Evolutionary conservation across 352 stramenopile genomes (phyloP), one percentile per base, ranked within the genome.

Genomic region (Pythium guiyangense): DNA sequence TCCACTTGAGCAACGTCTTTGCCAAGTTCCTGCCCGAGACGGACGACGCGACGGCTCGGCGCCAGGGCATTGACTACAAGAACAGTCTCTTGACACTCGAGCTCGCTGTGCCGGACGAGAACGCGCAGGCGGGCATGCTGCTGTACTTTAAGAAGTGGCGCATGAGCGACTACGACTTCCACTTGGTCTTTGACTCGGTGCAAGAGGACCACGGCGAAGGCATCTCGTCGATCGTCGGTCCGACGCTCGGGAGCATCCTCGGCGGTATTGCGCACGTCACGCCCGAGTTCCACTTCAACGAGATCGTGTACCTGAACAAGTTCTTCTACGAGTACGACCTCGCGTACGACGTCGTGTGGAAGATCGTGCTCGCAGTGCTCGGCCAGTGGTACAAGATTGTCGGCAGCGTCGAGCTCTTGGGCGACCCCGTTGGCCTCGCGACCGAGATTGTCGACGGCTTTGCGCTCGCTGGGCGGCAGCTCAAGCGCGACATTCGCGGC

Each of bases 351-450:
- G 83, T 94, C 15, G 59, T 93, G 8, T 71, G 74, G 47, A 77
- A 85, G 55, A 84, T 92, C 52, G 80, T 94, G 15, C 67, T 81
- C 53, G 79, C 73, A 5, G 81, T 93, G 8, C 61, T 95, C 26
- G 71, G 82, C 0, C 86, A 95, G 60, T 95, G 86, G 86, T 95
- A 95, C 68, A 94, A 92, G 60, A 90, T 95, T 27, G 86, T 95
- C 22, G 86, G 86, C 37, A 92, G 80, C 58, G 79, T 95, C 2
- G 86, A 95, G 61, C 65, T 95, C 57, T 63, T 95, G 14, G 86
- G 86, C 17, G 86, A 95, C 59, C 86, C 86, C 6, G 75, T 95
- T 31, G 86, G 86, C 0, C 77, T 95, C 17, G 79, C 85, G 10
- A 91, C 79, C 0, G 86, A 95, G 67, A 90, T 94, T 73, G 79